Evolutionary conservation across 1,284 basidiomycete genomes (phyloP).

Genomic region (Pyrrhoderma noxium): DNA sequence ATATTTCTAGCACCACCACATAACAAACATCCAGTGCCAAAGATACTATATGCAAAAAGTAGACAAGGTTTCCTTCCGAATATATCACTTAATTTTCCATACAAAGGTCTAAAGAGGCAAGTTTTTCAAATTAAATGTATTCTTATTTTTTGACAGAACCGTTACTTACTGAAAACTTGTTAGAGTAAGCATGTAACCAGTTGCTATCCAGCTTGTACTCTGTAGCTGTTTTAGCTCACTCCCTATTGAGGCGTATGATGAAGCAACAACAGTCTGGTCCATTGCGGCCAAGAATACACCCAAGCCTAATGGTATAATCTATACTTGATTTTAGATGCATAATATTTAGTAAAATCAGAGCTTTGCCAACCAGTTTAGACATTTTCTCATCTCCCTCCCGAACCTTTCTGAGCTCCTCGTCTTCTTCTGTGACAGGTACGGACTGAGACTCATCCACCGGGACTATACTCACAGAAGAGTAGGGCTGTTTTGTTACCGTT

Average conservation of each 20-base stretch:
- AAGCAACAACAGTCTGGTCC: slow-evolving; percentile 54
- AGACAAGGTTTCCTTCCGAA: slow-evolving; percentile 56
- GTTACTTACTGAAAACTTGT: slow-evolving; percentile 52
- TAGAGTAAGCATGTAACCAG: slow-evolving; percentile 52
- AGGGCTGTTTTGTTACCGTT: not conserved
- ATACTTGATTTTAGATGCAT: not conserved
- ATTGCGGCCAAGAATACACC: slow-evolving; percentile 53
- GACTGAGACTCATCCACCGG: slow-evolving; percentile 1
- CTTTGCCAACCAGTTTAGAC: slow-evolving; percentile 10
- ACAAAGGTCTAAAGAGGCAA: slow-evolving; percentile 39
- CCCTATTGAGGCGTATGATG: slow-evolving; percentile 54
- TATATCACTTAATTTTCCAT: slow-evolving; percentile 59
- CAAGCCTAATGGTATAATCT: slow-evolving; percentile 51
- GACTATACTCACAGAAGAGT: slow-evolving; percentile 8
- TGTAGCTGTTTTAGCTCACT: slow-evolving; percentile 56
- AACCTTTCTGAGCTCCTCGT: slow-evolving; percentile 5
- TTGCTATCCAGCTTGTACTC: slow-evolving; percentile 60
- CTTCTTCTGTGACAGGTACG: not conserved
- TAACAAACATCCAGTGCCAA: slow-evolving; percentile 45
- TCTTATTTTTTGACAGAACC: not conserved
- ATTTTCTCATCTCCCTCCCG: slow-evolving; percentile 9
- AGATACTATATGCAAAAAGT: slow-evolving; percentile 47
- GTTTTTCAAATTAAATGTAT: not conserved
- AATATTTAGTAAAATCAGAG: not conserved
- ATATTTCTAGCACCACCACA: slow-evolving; percentile 50